Conservation (phyloP, 2,329 filamentous ascomycete genomes). For the Fusarium continuum region DNA sequence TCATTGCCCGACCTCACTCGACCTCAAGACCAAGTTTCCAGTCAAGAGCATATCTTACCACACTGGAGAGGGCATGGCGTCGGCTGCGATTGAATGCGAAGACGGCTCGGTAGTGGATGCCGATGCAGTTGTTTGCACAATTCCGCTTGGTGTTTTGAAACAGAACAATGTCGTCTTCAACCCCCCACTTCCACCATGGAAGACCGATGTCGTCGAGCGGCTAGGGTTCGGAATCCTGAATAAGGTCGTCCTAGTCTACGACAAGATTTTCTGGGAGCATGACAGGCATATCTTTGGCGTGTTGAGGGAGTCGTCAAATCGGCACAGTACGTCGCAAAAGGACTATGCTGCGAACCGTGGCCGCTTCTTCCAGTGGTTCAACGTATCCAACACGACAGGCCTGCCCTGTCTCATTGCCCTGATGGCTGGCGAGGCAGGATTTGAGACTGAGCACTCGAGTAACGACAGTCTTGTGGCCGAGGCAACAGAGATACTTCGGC, state of each 20-base stretch:
- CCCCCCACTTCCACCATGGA: conserved; percentile 90
- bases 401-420: conserved; percentile 87
- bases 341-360: conserved; percentile 83
- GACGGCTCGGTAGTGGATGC: conserved; percentile 81
- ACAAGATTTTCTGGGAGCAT: conserved; percentile 89
- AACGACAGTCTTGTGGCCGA: conserved; percentile 82
- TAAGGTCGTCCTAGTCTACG: conserved; percentile 92
- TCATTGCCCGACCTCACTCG: conserved; percentile 77
- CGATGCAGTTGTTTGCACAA: conserved; percentile 91
- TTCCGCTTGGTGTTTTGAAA: conserved; percentile 91
- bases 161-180: conserved; percentile 83
- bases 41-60: conserved; percentile 78
- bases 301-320: conserved; percentile 75
- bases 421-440: conserved; percentile 95
- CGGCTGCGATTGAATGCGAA: conserved; percentile 75
- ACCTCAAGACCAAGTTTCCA: conserved; percentile 76
- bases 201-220: conserved; percentile 79
- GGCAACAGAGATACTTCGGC: conserved; percentile 79
- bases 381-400: conserved; percentile 88
- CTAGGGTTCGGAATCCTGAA: conserved; percentile 95
- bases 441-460: conserved; percentile 80
- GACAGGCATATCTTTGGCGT: conserved; percentile 93
- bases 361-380: conserved; percentile 99
- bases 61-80: conserved; percentile 54
- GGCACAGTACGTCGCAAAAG: conserved; percentile 76